Percentiles rank a stretch among this genome's conserved stretches.
Conservation (phyloP, 2,329 filamentous ascomycete species). For the Epichloe aotearoae region DNA sequence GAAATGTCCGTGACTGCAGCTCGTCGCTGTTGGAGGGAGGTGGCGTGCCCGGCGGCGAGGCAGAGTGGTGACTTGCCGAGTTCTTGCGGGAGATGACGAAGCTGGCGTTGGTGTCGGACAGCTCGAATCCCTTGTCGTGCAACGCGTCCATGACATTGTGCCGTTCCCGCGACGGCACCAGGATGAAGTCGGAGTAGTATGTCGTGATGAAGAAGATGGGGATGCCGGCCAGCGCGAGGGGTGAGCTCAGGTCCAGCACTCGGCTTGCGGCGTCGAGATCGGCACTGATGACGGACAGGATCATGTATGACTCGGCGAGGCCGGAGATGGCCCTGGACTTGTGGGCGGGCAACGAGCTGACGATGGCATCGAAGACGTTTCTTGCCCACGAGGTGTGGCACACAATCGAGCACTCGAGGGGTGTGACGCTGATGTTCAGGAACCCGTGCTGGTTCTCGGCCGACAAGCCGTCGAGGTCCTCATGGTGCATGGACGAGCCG, state of each 20-base stretch:
- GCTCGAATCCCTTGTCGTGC: slow-evolving; percentile 68
- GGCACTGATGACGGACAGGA: slow-evolving; percentile 80
- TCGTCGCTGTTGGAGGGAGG: slow-evolving; percentile 67
- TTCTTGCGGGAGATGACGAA: slow-evolving; percentile 42
- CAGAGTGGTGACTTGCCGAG: slow-evolving; percentile 18
- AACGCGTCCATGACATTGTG: slow-evolving; percentile 64
- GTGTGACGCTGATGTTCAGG: slow-evolving; percentile 85
- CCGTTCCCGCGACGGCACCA: slow-evolving; percentile 67
- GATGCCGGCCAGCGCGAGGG: slow-evolving; percentile 80
- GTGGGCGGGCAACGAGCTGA: slow-evolving; percentile 47
- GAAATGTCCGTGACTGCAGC: slow-evolving; percentile 72
- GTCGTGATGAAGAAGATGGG: slow-evolving; percentile 98
- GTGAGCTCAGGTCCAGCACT: slow-evolving; percentile 82
- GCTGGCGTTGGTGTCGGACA: slow-evolving; percentile 57
- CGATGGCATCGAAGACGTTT: slow-evolving; percentile 61
- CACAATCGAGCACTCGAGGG: slow-evolving; percentile 83
- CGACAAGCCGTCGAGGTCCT: slow-evolving; percentile 32
- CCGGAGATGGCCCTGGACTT: slow-evolving; percentile 49
- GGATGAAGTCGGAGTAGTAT: slow-evolving; percentile 94
- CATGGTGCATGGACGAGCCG: slow-evolving; percentile 21
- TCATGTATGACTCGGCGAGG: slow-evolving; percentile 71
- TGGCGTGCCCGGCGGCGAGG: slow-evolving; percentile 50
- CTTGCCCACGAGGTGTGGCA: slow-evolving; percentile 66
- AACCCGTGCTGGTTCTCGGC: slow-evolving; percentile 57
- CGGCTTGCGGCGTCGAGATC: slow-evolving; percentile 84